These are phyloP conservation scores for Yarrowia keelungensis DNA, from an alignment of 805 yeast genomes.

Conservation along the genomic window DNA sequence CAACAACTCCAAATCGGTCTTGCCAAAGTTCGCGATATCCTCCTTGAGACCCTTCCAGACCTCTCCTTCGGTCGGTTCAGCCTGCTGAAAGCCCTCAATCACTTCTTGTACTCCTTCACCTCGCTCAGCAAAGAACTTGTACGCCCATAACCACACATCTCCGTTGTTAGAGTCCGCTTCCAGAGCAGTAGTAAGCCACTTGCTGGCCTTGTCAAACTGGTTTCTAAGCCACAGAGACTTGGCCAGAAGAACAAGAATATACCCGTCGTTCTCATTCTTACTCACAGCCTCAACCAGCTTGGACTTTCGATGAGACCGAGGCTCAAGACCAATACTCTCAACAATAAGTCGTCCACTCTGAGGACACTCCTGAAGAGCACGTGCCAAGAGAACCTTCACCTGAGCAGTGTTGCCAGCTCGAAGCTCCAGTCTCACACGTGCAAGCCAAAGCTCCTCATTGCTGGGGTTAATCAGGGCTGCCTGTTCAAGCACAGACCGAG, in stretches of 20 bases:
- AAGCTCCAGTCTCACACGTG: conserved; percentile 65
- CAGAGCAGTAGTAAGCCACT: conserved; percentile 78
- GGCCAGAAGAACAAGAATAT: conserved; percentile 70
- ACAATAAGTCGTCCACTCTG: conserved; percentile 69
- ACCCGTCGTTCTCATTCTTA: conserved; percentile 64
- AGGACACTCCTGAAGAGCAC: conserved; percentile 67
- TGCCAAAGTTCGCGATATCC: conserved; percentile 1
- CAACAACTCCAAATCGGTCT: background rate
- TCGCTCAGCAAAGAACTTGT: conserved; percentile 54
- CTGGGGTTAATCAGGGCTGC: conserved; percentile 62
- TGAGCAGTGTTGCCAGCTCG: conserved; percentile 57
- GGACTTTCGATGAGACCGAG: conserved; percentile 58
- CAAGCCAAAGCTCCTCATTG: conserved; percentile 63
- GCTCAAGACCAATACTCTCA: conserved; percentile 57
- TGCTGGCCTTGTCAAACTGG: conserved; percentile 57
- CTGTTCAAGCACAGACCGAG: conserved; percentile 75
- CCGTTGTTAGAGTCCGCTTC: conserved; percentile 66
- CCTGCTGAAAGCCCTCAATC: conserved; percentile 51
- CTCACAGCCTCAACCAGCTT: conserved; percentile 75
- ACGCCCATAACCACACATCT: conserved; percentile 76
- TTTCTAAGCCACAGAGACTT: conserved; percentile 68
- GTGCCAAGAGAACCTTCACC: conserved; percentile 62
- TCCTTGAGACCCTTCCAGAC: background rate
- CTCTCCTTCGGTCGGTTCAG: conserved; percentile 54
- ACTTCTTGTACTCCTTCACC: conserved; percentile 52